Conservation (phyloP, 768 basidiomycete genomes). For the Tulasnella sp. region DNA sequence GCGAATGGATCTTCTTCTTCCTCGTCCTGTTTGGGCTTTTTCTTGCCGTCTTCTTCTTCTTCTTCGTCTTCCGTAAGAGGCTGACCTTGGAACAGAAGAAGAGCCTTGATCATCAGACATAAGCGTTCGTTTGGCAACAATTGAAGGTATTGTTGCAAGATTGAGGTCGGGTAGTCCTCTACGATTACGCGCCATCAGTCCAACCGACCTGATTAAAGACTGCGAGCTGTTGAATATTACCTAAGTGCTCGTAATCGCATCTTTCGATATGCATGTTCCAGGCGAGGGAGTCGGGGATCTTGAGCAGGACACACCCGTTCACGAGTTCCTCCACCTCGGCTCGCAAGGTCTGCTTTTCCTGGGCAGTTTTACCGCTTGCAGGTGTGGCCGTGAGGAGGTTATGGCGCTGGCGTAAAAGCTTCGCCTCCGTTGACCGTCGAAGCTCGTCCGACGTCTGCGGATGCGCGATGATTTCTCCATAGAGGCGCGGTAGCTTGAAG, state of each 20-base stretch:
- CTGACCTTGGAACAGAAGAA: slow-evolving; percentile 64
- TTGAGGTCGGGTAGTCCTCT: slow-evolving; percentile 65
- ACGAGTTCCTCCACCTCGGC: slow-evolving; percentile 71
- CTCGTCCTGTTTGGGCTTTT: slow-evolving; percentile 40
- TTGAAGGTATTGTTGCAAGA: slow-evolving; percentile 62
- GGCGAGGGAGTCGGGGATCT: slow-evolving; percentile 75
- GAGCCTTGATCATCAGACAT: slow-evolving; percentile 63
- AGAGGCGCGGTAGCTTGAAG: slow-evolving; percentile 67
- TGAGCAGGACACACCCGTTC: slow-evolving; percentile 73
- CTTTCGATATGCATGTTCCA: slow-evolving; percentile 82
- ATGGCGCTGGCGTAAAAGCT: slow-evolving; percentile 68
- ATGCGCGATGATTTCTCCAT: slow-evolving; percentile 80
- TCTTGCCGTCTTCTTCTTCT: slow-evolving; percentile 42
- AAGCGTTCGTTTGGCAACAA: slow-evolving; percentile 67
- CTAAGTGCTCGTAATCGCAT: slow-evolving; percentile 64
- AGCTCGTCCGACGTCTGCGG: slow-evolving; percentile 75
- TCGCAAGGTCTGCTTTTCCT: slow-evolving; percentile 52
- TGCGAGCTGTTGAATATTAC: slow-evolving; percentile 49
- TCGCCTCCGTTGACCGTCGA: slow-evolving; percentile 76
- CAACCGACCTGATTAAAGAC: neutral
- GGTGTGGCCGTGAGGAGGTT: slow-evolving; percentile 66
- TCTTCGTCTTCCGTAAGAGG: slow-evolving; percentile 50
- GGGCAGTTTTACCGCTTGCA: slow-evolving; percentile 41
- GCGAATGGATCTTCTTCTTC: slow-evolving; percentile 63
- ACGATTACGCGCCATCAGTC: slow-evolving; percentile 33